Conservation (phyloP, 768 basidiomycete species). For the Boletus insuetus region DNA sequence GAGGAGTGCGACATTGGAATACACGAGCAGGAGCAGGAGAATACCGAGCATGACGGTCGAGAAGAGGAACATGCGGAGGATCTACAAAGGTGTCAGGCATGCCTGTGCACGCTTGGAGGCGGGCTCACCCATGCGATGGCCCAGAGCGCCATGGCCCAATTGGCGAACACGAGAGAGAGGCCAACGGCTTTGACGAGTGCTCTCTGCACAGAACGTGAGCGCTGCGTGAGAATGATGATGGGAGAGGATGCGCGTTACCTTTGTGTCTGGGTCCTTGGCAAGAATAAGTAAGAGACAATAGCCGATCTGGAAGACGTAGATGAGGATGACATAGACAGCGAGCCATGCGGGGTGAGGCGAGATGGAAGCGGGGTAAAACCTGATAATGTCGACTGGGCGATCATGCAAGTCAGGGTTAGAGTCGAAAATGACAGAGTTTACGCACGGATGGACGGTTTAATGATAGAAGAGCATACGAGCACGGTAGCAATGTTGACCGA, state of each 20-base stretch:
- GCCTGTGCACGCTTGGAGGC: fast-evolving
- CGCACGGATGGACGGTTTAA: slow-evolving; percentile 61
- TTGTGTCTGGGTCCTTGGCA: slow-evolving; percentile 74
- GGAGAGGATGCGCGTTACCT: slow-evolving; percentile 39
- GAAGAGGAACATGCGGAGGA: slow-evolving; percentile 72
- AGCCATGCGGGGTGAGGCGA: slow-evolving; percentile 62
- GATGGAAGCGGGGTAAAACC: slow-evolving; percentile 62
- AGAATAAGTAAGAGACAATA: slow-evolving; percentile 79
- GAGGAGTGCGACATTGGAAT: slow-evolving; percentile 76
- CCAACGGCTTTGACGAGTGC: slow-evolving; percentile 81
- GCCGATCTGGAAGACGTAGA: slow-evolving; percentile 71
- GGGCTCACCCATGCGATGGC: slow-evolving; percentile 65
- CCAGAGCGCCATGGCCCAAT: slow-evolving; percentile 81
- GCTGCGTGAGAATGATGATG: background rate
- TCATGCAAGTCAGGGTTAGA: background rate
- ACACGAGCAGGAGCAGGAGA: slow-evolving; percentile 66
- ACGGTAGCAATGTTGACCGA: slow-evolving; percentile 75
- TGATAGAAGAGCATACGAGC: slow-evolving; percentile 63
- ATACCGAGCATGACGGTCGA: slow-evolving; percentile 74
- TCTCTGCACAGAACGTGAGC: slow-evolving; percentile 36
- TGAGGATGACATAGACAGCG: slow-evolving; percentile 54
- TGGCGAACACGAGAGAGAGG: slow-evolving; percentile 67
- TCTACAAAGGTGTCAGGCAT: slow-evolving; percentile 34
- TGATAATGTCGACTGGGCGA: slow-evolving; percentile 46
- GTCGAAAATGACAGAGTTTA: background rate